Percentiles rank a stretch among this genome's conserved stretches.
Evolutionary conservation across 2,329 filamentous ascomycete species (phyloP).

Genomic region (Coniochaeta sp.): DNA sequence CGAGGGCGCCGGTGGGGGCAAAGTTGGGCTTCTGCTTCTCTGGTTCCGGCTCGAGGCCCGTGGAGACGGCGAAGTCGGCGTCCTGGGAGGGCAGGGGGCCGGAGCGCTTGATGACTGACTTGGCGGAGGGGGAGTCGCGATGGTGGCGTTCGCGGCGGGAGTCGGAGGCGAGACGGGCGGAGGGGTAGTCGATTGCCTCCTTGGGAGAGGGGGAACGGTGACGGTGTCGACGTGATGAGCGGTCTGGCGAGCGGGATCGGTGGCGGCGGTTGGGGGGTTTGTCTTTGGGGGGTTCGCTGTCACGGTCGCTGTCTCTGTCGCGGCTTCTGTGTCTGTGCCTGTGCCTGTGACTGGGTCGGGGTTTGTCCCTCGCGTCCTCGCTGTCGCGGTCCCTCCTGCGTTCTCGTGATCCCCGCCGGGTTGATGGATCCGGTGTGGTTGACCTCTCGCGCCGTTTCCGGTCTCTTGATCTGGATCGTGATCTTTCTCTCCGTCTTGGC

Average conservation of each 20-base stretch:
- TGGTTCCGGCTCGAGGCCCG: conserved; percentile 39
- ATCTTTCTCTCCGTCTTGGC: conserved; percentile 8
- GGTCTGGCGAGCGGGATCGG: conserved; percentile 3
- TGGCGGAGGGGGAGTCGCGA: background rate
- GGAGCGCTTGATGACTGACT: conserved; percentile 21
- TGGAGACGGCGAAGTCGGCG: conserved; percentile 50
- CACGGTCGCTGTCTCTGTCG: conserved; percentile 3
- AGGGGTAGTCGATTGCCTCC: background rate
- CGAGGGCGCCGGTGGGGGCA: conserved; percentile 69
- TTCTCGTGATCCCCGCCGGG: conserved; percentile 9
- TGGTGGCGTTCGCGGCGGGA: background rate
- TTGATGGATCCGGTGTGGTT: conserved; percentile 10
- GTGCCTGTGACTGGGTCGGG: conserved; percentile 4
- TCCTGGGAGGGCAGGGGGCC: conserved; percentile 54
- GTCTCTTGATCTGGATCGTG: conserved; percentile 8
- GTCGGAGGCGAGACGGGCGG: background rate
- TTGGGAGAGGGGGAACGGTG: conserved; percentile 1
- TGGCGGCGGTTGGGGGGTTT: background rate
- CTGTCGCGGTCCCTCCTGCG: background rate
- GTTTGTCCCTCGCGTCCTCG: background rate
- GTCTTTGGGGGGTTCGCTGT: background rate
- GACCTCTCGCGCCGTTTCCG: conserved; percentile 12
- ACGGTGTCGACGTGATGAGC: conserved; percentile 4
- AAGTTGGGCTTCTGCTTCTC: conserved; percentile 89
- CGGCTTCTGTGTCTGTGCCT: conserved; percentile 5